These are phyloP conservation scores for Chaetomium olivaceum DNA, from an alignment of 2,329 filamentous ascomycete genomes.

Conservation along the genomic window DNA sequence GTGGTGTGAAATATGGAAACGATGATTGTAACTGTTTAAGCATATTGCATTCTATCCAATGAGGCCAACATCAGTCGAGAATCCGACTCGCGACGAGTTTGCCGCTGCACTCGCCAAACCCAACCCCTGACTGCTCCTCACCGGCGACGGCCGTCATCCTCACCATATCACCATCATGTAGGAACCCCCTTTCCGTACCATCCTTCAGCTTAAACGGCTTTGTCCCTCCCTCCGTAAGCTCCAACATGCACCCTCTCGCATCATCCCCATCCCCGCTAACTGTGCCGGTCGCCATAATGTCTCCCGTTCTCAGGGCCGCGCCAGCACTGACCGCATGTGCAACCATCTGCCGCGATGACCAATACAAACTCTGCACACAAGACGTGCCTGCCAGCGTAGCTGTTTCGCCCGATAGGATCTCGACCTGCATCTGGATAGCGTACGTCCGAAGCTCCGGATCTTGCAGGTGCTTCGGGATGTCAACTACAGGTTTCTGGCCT, in stretches of 20 bases:
- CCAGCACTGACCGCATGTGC: constrained; percentile 10
- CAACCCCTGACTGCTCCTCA: constrained; percentile 10
- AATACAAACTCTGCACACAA: constrained; percentile 7
- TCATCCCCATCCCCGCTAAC: constrained; percentile 4
- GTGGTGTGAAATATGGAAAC: too few relatives aligned
- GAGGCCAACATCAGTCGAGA: not conserved
- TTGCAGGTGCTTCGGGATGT: constrained; percentile 4
- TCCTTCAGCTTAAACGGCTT: constrained; percentile 3
- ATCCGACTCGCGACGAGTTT: not conserved
- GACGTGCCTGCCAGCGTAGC: not conserved
- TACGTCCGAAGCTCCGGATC: constrained; percentile 1
- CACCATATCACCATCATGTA: constrained; percentile 10
- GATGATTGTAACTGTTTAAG: too few relatives aligned
- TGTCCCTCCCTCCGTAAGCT: not conserved
- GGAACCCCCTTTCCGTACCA: not conserved
- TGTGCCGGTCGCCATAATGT: constrained; percentile 11
- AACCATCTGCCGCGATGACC: constrained; percentile 14
- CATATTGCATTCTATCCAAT: not conserved
- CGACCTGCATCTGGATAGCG: constrained; percentile 14
- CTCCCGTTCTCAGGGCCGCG: constrained; percentile 3
- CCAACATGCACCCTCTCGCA: constrained; percentile 7
- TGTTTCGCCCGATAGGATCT: not conserved
- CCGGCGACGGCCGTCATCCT: constrained; percentile 13
- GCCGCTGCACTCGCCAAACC: constrained; percentile 11
- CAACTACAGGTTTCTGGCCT: not conserved